A percentile compares a stretch with the other conserved stretches of the same genome.
phyloP scores from a whole-genome alignment of 2,329 filamentous ascomycete species.

The Ceratocystis destructans region DNA sequence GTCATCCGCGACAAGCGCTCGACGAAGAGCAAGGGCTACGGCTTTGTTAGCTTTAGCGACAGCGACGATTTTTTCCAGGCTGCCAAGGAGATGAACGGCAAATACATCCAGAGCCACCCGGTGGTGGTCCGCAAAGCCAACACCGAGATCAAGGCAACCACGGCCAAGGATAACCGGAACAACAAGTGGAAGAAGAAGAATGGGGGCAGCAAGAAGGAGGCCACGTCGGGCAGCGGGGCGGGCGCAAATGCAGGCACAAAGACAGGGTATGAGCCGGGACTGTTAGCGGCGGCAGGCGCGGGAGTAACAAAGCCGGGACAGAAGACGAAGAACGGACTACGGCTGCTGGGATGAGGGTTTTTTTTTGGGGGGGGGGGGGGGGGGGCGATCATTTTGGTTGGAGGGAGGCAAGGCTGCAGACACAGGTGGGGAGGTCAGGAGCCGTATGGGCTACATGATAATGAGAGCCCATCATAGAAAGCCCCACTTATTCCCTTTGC shows the following conservation, averaged over 20 bases:
- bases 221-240: constrained; percentile 22
- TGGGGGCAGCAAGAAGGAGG: constrained; percentile 27
- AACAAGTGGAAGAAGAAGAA: constrained; percentile 26
- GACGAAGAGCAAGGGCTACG: constrained; percentile 89
- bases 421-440: too few species aligned
- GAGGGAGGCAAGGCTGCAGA: too few species aligned
- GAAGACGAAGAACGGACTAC: constrained; percentile 54
- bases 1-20: constrained; percentile 93
- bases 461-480: not conserved
- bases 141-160: constrained; percentile 73
- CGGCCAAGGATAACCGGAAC: constrained; percentile 44
- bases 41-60: constrained; percentile 90
- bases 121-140: constrained; percentile 76
- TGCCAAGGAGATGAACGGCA: constrained; percentile 95
- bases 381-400: too few species aligned
- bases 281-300: constrained; percentile 37
- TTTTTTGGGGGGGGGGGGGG: too few species aligned
- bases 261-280: constrained; percentile 33
- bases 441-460: not conserved
- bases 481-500: constrained; percentile 1
- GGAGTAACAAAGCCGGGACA: constrained; percentile 49
- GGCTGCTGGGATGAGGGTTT: constrained; percentile 39
- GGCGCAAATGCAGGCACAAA: constrained; percentile 23
- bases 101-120: constrained; percentile 97
- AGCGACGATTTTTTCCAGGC: constrained; percentile 94